phyloP scores from a whole-genome alignment of 331 rosid species.

The Malus hybrid region DNA sequence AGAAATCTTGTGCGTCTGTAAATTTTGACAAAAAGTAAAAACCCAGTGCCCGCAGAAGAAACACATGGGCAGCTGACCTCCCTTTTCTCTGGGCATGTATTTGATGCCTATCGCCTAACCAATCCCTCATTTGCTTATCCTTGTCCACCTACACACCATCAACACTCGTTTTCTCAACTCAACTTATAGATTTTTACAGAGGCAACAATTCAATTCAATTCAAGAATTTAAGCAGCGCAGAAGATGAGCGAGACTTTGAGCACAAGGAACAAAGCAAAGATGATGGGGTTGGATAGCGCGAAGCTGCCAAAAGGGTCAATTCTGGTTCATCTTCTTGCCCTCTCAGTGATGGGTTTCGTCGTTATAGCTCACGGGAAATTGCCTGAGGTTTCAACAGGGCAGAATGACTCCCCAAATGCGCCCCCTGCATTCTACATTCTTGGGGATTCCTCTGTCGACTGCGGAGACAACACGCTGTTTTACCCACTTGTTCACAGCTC shows the following conservation, averaged over 20 bases:
- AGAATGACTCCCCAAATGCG: conserved; percentile 8
- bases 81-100: background rate
- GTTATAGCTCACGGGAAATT: conserved; percentile 13
- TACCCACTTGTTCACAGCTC: conserved; percentile 61
- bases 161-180: background rate
- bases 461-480: conserved; percentile 68
- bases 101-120: background rate
- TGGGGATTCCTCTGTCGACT: conserved; percentile 91
- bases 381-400: background rate
- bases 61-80: background rate
- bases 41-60: no score
- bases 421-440: conserved; percentile 45
- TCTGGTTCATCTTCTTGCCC: conserved; percentile 16
- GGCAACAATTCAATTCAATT: background rate
- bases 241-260: background rate
- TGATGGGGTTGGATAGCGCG: background rate
- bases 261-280: background rate
- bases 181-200: background rate
- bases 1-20: background rate
- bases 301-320: conserved; percentile 1
- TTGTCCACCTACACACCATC: background rate
- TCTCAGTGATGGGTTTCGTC: conserved; percentile 15
- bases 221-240: background rate
- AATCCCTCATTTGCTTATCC: background rate
- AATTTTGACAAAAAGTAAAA: no score